A percentile compares a stretch with the other conserved stretches of the same genome.
Evolutionary conservation across 176 grass and related monocot genomes (phyloP).

Genomic region (Elymus sibiricus): DNA sequence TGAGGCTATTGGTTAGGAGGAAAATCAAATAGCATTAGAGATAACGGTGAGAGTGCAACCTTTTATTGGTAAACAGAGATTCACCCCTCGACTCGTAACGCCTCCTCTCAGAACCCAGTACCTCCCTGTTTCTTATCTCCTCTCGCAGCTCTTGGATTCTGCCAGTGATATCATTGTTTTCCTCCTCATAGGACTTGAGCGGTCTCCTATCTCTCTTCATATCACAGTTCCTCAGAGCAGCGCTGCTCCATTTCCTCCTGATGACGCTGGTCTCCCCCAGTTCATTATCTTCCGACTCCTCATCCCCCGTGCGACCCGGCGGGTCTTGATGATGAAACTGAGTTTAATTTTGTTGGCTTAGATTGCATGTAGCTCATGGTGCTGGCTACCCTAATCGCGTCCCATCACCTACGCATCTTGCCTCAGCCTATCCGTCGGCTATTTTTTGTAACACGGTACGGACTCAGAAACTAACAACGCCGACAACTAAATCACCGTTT

Average conservation of each 20-base stretch:
- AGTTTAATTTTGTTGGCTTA: too few relatives aligned
- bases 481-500: too few relatives aligned
- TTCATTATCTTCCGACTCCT: slow-evolving; percentile 42
- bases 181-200: slow-evolving; percentile 41
- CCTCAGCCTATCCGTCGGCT: too few relatives aligned
- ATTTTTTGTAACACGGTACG: too few relatives aligned
- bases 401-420: too few relatives aligned
- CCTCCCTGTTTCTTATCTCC: slow-evolving; percentile 60
- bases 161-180: slow-evolving; percentile 23
- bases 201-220: slow-evolving; percentile 59
- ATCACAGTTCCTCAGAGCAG: slow-evolving; percentile 68
- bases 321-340: too few relatives aligned
- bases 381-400: too few relatives aligned
- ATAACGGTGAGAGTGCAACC: slow-evolving; percentile 37
- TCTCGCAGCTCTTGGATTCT: slow-evolving; percentile 64
- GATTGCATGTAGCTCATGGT: too few relatives aligned
- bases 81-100: slow-evolving; percentile 37
- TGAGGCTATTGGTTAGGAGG: background rate
- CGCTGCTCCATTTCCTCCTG: slow-evolving; percentile 64
- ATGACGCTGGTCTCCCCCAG: slow-evolving; percentile 9
- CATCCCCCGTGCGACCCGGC: too few relatives aligned
- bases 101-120: slow-evolving; percentile 46
- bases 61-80: slow-evolving; percentile 69
- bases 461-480: too few relatives aligned
- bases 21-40: background rate